Percentiles rank a stretch among this genome's conserved stretches.
phyloP scores from a whole-genome alignment of 1,139 yeast genomes.

The Nakaseomyces uthaithaninus region DNA sequence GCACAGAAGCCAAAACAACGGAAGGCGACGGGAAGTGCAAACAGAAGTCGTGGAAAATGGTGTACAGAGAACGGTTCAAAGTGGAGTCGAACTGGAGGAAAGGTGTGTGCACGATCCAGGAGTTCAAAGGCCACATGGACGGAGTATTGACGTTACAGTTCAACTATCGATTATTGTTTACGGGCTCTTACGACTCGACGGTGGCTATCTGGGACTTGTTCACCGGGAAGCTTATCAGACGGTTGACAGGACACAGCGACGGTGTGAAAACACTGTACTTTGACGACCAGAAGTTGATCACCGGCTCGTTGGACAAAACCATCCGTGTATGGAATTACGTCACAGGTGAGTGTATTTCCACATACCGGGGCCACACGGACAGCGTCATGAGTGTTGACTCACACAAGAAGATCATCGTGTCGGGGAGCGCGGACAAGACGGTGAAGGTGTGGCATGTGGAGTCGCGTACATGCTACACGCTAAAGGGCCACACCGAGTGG shows the following conservation, averaged over 20 bases:
- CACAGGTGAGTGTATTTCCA: conserved; percentile 88
- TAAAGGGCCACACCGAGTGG: conserved; percentile 89
- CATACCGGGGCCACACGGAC: conserved; percentile 87
- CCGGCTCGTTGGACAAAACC: conserved; percentile 87
- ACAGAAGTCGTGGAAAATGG: conserved; percentile 91
- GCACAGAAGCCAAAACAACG: background rate
- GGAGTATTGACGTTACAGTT: conserved; percentile 84
- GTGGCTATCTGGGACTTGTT: conserved; percentile 84
- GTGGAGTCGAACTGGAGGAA: conserved; percentile 93
- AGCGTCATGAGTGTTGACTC: conserved; percentile 66
- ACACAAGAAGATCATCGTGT: conserved; percentile 74
- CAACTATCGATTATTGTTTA: conserved; percentile 66
- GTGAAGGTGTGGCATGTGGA: conserved; percentile 96
- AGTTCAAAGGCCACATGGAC: conserved; percentile 76
- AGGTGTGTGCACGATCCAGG: conserved; percentile 57
- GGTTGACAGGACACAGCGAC: conserved; percentile 73
- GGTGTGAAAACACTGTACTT: conserved; percentile 80
- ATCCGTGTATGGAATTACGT: conserved; percentile 94
- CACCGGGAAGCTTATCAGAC: conserved; percentile 67
- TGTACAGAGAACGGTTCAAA: conserved; percentile 80
- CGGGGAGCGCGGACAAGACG: conserved; percentile 88
- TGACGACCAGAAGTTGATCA: conserved; percentile 79
- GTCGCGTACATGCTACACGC: conserved; percentile 81
- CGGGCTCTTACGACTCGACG: conserved; percentile 87
- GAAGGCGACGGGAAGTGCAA: conserved; percentile 25